Base-by-base conservation (phyloP, 371 early-diverging fungal species). In the Capillidium rhysosporum region DNA sequence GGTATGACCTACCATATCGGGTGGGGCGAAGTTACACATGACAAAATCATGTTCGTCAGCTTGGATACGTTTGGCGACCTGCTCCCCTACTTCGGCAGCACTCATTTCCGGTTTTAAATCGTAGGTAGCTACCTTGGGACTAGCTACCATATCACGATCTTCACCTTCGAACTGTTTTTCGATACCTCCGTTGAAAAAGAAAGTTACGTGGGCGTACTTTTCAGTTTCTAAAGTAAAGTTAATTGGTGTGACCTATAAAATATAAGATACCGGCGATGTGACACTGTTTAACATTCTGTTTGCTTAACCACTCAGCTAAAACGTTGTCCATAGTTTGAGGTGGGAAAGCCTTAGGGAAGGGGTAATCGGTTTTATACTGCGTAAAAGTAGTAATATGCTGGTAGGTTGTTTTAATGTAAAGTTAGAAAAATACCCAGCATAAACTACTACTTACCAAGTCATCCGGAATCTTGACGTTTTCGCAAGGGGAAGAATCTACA, bases 191-290 rank as follows among this genome's bases (percentile, higher is more conserved):
- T 99, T 98, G 76, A 99, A 98, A 86, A 99, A 99, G 83, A 98
- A 99, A 49, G 99, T 99, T 38, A 99, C 99, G 69, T 99, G 99
- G 21, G 99, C 99, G 67, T 94, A 96, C 75, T 99, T 99, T 66
- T 99, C 99, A 9, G 98, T 98, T 71, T 99, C 99, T 57, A 82
- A 67, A 18, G 4, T 20, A 9, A 24, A 34, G 34, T 18, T 45
- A 10, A 55, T 55, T 7, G 10, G 29, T 26, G 18, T 9, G 16
- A 31, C 3, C 14, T 2, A 30, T 9, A 16, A 51, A 18, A 28
- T 56, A 16, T 51, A 39, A 56, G 12, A 39, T 54, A 58, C 61
- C 61, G 30, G 89, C 96, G 58, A 98, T 77, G 68, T 97, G 97
- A 67, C 82, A 77, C 71, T 99, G 99, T 21, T 81, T 73, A 34